Evolutionary conservation across 768 basidiomycete species (phyloP).

Genomic region (Brasilioporus rufonigricans): DNA sequence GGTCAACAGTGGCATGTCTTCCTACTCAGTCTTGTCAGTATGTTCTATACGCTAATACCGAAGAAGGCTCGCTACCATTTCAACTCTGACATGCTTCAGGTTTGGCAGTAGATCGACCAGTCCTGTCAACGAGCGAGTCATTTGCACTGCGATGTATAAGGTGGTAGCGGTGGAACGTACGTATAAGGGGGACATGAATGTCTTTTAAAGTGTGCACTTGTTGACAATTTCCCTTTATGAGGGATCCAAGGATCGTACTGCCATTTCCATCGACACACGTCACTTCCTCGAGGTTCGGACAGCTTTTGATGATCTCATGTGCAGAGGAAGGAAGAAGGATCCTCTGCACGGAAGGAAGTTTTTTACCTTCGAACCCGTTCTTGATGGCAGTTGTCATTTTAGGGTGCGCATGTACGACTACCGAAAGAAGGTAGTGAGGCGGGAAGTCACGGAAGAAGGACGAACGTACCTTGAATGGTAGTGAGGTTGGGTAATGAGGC

Average conservation of each 20-base stretch:
- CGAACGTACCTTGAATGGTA: too few relatives aligned
- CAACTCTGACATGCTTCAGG: not conserved
- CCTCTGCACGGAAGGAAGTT: constrained; percentile 7
- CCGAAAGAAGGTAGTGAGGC: not conserved
- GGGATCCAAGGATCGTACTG: constrained; percentile 1
- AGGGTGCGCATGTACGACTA: not conserved
- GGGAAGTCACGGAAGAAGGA: too few relatives aligned
- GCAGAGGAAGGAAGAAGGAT: constrained; percentile 3
- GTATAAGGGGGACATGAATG: not conserved
- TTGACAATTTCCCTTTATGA: constrained; percentile 3
- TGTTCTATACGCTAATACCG: not conserved
- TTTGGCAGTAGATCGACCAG: constrained; percentile 9
- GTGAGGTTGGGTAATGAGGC: not conserved
- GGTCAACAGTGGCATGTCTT: not conserved
- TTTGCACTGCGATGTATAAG: not conserved
- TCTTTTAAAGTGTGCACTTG: constrained; percentile 6
- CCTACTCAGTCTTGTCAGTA: not conserved
- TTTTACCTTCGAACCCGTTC: constrained; percentile 4
- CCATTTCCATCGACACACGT: constrained; percentile 7
- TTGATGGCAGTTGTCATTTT: constrained; percentile 4
- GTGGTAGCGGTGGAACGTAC: constrained; percentile 7
- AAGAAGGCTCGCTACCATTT: not conserved
- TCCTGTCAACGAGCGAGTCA: not conserved
- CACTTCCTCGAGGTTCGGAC: constrained; percentile 10
- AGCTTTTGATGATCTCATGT: too few relatives aligned